Percentiles rank a stretch among this genome's conserved stretches.
phyloP scores from a whole-genome alignment of 345 rosid species.

The Salix suchowensis region DNA sequence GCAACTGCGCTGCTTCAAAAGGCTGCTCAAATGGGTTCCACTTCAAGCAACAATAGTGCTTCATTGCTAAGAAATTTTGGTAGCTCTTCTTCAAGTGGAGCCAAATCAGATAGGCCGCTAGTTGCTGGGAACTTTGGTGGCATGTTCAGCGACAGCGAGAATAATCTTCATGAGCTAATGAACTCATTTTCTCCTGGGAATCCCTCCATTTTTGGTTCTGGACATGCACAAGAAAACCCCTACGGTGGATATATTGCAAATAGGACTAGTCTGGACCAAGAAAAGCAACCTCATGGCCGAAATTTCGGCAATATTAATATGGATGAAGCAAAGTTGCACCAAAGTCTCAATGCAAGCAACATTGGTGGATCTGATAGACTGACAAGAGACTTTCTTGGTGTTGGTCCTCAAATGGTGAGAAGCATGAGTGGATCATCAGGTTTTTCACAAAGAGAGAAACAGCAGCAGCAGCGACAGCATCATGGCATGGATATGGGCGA shows the following conservation, averaged over 20 bases:
- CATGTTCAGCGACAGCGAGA: constrained; percentile 48
- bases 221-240: constrained; percentile 23
- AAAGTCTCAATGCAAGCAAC: constrained; percentile 13
- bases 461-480: constrained; percentile 10
- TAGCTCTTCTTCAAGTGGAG: constrained; percentile 36
- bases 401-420: constrained; percentile 53
- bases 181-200: constrained; percentile 46
- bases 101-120: constrained; percentile 8
- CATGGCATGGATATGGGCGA: constrained; percentile 9
- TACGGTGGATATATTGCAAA: constrained; percentile 10
- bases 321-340: constrained; percentile 28
- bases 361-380: constrained; percentile 53
- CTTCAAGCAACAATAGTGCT: constrained; percentile 45
- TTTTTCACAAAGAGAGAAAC: constrained; percentile 20
- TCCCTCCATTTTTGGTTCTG: constrained; percentile 34
- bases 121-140: constrained; percentile 21
- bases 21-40: constrained; percentile 78
- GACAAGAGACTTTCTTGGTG: constrained; percentile 80
- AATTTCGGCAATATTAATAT: constrained; percentile 1
- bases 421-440: constrained; percentile 22
- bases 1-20: constrained; percentile 81
- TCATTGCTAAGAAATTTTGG: constrained; percentile 50
- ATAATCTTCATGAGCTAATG: constrained; percentile 56
- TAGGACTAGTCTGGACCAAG: constrained; percentile 1
- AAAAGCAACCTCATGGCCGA: constrained; percentile 4